phyloP scores from a whole-genome alignment of 1,284 basidiomycete species.

The Naganishia cerealis region DNA sequence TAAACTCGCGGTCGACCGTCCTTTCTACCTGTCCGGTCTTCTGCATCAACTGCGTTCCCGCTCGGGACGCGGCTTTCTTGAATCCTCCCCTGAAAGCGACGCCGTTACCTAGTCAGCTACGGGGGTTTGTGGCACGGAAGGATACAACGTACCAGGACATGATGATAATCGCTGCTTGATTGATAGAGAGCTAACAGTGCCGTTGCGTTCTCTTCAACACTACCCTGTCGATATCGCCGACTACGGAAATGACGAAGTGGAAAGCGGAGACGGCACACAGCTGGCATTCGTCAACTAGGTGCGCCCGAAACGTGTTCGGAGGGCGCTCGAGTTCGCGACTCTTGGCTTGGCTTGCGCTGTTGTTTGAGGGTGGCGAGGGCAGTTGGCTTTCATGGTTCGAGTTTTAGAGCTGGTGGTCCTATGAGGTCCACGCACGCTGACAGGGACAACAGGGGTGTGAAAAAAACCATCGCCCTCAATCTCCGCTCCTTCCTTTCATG shows the following conservation, averaged over 20 bases:
- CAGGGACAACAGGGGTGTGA: too few relatives aligned
- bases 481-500: too few relatives aligned
- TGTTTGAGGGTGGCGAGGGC: neutral
- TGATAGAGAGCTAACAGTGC: neutral
- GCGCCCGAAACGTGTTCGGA: neutral
- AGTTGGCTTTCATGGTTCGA: too few relatives aligned
- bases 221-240: neutral
- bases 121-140: neutral
- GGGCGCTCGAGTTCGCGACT: neutral
- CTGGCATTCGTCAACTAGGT: neutral
- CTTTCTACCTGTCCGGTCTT: slow-evolving; percentile 97
- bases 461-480: too few relatives aligned
- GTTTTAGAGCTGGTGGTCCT: too few relatives aligned
- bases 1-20: slow-evolving; percentile 90
- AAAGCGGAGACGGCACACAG: neutral
- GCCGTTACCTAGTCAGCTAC: neutral
- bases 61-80: slow-evolving; percentile 90
- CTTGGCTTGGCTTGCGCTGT: neutral
- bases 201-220: neutral
- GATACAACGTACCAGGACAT: slow-evolving; percentile 20
- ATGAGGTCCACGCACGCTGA: too few relatives aligned
- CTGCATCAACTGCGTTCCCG: slow-evolving; percentile 89
- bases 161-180: neutral
- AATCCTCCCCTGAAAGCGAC: slow-evolving; percentile 60
- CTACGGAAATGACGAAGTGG: slow-evolving; percentile 8